phyloP scores from a whole-genome alignment of 2,329 filamentous ascomycete species.

The Xylaria sp. region DNA sequence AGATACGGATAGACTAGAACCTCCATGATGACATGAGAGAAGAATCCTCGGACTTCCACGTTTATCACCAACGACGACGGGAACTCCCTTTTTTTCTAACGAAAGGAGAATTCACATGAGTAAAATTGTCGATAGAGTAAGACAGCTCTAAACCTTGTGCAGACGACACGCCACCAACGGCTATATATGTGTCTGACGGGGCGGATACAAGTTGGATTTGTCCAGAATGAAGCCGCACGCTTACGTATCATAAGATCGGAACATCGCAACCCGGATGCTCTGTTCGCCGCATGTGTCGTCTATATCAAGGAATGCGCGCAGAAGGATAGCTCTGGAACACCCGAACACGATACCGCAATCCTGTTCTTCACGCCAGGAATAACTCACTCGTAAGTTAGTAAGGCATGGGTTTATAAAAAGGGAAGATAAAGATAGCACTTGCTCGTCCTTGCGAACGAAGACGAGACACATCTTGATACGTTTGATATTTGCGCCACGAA shows the following conservation, averaged over 20 bases:
- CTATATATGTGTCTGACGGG: not conserved
- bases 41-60: not conserved
- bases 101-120: not conserved
- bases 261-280: not conserved
- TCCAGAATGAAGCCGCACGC: not conserved
- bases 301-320: not conserved
- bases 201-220: not conserved
- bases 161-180: conserved; percentile 21
- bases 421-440: conserved; percentile 6
- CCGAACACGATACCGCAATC: not conserved
- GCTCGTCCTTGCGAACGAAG: not conserved
- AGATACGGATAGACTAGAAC: not conserved
- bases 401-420: not conserved
- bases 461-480: not conserved
- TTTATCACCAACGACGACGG: conserved; percentile 14
- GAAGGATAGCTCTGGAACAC: not conserved
- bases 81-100: not conserved
- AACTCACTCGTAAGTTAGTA: not conserved
- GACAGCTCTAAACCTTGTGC: not conserved
- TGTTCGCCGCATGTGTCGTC: not conserved
- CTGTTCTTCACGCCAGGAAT: not conserved
- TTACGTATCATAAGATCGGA: not conserved
- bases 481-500: not conserved
- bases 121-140: not conserved
- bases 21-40: conserved; percentile 1